Percentiles rank a stretch among this genome's conserved stretches.
Evolutionary conservation across 2,329 filamentous ascomycete species (phyloP).

Genomic region (Cladophialophora immunda): DNA sequence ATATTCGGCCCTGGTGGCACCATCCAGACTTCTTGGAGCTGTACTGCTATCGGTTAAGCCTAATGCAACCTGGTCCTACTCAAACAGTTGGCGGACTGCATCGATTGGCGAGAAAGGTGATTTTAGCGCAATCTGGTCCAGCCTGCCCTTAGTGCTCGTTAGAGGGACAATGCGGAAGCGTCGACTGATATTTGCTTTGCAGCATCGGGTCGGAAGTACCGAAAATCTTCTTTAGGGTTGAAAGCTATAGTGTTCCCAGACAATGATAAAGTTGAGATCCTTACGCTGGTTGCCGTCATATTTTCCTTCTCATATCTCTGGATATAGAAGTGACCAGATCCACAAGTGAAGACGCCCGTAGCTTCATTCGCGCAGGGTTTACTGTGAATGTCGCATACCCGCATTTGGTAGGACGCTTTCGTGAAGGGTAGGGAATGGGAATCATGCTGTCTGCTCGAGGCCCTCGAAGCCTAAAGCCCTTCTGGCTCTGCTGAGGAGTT

Average conservation of each 20-base stretch:
- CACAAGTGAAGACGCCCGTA: no score
- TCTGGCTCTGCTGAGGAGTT: no score
- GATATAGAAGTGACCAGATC: no score
- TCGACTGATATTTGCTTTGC: background rate
- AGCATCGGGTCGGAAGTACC: background rate
- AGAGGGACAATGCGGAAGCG: background rate
- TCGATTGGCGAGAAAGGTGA: background rate
- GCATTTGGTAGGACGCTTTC: no score
- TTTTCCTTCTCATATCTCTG: background rate
- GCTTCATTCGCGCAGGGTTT: no score
- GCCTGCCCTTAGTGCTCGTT: background rate
- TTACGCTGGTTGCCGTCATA: background rate
- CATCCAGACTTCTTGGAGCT: conserved; percentile 18
- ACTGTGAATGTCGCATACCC: no score
- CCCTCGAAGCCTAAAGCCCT: no score
- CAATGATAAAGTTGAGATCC: background rate
- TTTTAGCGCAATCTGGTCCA: background rate
- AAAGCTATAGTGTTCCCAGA: background rate
- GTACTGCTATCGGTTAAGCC: background rate
- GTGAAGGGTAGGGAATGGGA: no score
- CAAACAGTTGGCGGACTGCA: background rate
- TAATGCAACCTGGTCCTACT: background rate
- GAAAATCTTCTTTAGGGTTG: background rate
- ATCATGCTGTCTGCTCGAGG: no score
- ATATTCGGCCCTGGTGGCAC: conserved; percentile 34